Evolutionary conservation across 2,329 filamentous ascomycete genomes (phyloP), one percentile per base, ranked within the genome.

Genomic region (Alternaria arborescens): DNA sequence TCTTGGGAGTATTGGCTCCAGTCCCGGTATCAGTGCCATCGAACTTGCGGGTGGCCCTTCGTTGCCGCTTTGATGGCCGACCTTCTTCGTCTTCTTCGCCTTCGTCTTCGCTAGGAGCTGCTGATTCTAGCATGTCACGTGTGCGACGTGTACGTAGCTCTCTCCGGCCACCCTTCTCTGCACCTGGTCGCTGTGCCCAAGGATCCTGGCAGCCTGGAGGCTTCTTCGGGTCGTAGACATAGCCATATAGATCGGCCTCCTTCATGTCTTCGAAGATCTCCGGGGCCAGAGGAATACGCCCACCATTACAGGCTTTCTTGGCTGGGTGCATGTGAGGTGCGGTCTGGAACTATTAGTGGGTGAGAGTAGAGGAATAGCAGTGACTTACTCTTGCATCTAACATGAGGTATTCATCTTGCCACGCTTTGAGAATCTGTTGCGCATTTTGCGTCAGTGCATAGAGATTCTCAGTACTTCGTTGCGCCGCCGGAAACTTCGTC

Each of bases 241-340:
- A 89, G 56, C 85, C 85, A 69, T 89, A 89, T 0, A 89, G 76
- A 58, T 84, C 83, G 1, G 87, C 83, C 76, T 89, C 87, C 65
- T 88, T 88, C 74, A 84, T 84, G 65, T 87, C 86, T 68, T 88
- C 86, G 61, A 82, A 88, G 3, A 86, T 71, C n/a, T 78, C 74
- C 5, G 78, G 76, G 12, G 81, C 77, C 26, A 82, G 69, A 11
- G 85, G 82, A 20, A 79, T 72, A 20, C 82, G 78, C 12, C 81
- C 82, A 20, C 82, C 82, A 58, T 82, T 82, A 30, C 80, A 81
- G 8, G 83, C 79, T 62, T 86, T 85, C 60, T 85, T 84, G 3
- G 84, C 82, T 14, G 78, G 77, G 42, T 82, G 80, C 58, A 82
- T 80, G 70, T 86, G 83, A 16, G 82, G 79, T 14, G 82, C 80